Conservation (phyloP, 192 early-diverging fungal genomes). For the Globomyces pollinis-pini region DNA sequence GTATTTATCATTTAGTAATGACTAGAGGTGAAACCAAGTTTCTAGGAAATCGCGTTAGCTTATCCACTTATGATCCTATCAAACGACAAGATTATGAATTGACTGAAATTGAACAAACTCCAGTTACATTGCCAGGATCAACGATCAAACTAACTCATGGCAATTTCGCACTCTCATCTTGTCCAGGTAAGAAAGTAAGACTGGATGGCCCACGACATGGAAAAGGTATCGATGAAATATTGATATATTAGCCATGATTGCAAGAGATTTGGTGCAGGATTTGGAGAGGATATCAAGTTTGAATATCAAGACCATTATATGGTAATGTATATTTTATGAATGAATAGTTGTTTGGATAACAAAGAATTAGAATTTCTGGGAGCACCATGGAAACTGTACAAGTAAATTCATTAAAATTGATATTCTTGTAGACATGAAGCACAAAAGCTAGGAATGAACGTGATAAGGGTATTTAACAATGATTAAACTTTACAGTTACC, state of each 20-base stretch:
- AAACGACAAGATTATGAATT: neutral
- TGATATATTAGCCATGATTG: constrained; percentile 63
- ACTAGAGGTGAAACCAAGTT: neutral
- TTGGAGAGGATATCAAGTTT: constrained; percentile 53
- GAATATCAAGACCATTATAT: constrained; percentile 32
- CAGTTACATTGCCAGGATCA: neutral
- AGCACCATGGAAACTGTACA: constrained; percentile 55
- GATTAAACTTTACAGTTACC: constrained; percentile 59
- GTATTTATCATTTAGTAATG: no score
- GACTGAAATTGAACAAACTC: neutral
- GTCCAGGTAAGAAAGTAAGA: constrained; percentile 76
- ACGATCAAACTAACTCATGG: constrained; percentile 23
- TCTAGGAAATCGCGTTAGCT: neutral
- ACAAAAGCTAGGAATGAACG: no score
- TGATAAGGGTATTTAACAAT: no score
- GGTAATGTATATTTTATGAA: constrained; percentile 44
- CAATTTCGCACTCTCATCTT: constrained; percentile 60
- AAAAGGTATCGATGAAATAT: no score
- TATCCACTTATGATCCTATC: neutral
- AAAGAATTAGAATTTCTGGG: constrained; percentile 59
- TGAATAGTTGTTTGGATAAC: constrained; percentile 37
- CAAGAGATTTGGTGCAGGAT: constrained; percentile 64
- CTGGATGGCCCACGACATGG: constrained; percentile 62
- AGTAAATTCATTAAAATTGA: constrained; percentile 5
- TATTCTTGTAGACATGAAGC: constrained; percentile 32